phyloP scores from a whole-genome alignment of 2,329 filamentous ascomycete species.

The Sporothrix euskadiensis region DNA sequence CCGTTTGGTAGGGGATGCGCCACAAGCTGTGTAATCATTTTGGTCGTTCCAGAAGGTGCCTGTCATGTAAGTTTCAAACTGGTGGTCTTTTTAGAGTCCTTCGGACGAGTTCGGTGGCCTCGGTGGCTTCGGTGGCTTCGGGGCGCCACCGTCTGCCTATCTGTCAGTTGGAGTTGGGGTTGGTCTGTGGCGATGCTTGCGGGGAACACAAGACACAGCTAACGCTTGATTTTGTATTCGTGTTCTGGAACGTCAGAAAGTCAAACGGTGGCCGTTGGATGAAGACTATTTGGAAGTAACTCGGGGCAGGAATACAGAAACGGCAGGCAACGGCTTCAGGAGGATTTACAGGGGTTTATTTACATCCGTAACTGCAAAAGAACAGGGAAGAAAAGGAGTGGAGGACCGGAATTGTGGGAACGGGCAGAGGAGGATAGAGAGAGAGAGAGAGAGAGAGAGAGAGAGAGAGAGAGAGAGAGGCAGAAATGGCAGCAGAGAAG shows the following conservation, averaged over 20 bases:
- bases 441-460: too few species aligned
- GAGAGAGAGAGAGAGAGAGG: too few species aligned
- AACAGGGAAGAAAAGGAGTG: neutral
- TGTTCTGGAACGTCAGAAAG: neutral
- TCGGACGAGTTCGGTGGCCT: neutral
- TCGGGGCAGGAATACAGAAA: neutral
- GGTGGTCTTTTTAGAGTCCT: neutral
- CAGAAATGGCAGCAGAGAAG: neutral
- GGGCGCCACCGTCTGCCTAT: too few species aligned
- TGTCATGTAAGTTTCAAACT: neutral
- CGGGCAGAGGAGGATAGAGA: neutral
- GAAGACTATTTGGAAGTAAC: neutral
- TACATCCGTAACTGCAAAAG: neutral
- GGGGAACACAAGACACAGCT: neutral
- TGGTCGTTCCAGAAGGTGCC: neutral
- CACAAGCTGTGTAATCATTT: constrained; percentile 1
- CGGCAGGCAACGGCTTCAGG: neutral
- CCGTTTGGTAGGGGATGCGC: neutral
- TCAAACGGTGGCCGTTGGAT: neutral
- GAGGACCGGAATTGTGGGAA: neutral
- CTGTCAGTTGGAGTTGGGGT: too few species aligned
- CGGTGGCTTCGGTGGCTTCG: neutral
- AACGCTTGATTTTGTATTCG: neutral
- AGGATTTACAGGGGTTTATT: neutral
- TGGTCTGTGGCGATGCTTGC: neutral